Evolutionary conservation across 225 moss, liverwort and hornwort genomes (phyloP).

Genomic region (Bryoerythrophyllum caledonicum): DNA sequence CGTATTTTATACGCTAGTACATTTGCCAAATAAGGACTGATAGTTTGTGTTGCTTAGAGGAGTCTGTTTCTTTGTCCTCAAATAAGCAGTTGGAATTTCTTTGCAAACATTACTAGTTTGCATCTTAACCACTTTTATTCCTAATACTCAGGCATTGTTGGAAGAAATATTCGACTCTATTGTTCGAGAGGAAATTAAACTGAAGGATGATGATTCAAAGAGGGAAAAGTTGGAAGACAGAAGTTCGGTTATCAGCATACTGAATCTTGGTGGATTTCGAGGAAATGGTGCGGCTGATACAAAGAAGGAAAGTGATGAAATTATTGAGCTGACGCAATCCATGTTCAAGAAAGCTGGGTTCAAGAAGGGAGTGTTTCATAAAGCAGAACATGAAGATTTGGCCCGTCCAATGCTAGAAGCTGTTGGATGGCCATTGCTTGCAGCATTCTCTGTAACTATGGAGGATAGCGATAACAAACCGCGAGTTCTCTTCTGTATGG

Average conservation of each 20-base stretch:
- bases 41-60: background rate
- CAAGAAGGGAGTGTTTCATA: slow-evolving; percentile 72
- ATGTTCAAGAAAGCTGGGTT: slow-evolving; percentile 71
- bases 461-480: slow-evolving; percentile 84
- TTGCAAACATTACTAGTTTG: background rate
- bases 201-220: slow-evolving; percentile 71
- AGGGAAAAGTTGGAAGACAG: slow-evolving; percentile 61
- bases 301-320: slow-evolving; percentile 80
- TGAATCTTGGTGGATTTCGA: slow-evolving; percentile 66
- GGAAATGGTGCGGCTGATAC: slow-evolving; percentile 66
- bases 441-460: slow-evolving; percentile 87
- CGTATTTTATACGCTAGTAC: no score
- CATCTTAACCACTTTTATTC: no score
- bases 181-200: slow-evolving; percentile 75
- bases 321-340: slow-evolving; percentile 70
- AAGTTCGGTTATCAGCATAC: slow-evolving; percentile 59
- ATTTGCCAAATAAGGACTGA: background rate
- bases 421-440: slow-evolving; percentile 86
- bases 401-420: slow-evolving; percentile 89
- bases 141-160: slow-evolving; percentile 52
- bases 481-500: slow-evolving; percentile 78
- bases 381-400: slow-evolving; percentile 69
- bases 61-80: background rate
- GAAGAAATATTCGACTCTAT: slow-evolving; percentile 85
- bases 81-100: background rate